Evolutionary conservation across 345 rosid genomes (phyloP), one percentile per base, ranked within the genome.

Genomic region (Hibiscus mutabilis): DNA sequence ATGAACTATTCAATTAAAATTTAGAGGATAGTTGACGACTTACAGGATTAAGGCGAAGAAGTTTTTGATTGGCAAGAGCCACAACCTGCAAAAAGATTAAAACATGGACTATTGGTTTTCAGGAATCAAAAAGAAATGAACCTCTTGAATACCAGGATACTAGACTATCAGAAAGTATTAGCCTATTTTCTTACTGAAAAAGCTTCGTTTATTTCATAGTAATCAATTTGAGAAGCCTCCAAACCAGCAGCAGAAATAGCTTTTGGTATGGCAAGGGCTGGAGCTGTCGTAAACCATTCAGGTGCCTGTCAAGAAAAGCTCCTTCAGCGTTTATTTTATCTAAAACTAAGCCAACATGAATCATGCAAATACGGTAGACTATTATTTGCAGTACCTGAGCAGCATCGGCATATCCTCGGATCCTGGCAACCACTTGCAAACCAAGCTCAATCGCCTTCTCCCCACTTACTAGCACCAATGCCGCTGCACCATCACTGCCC

Each of bases 401-500:
- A 64, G 97, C 97, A 84, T 95, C 99, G 13, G 89, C 96, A 19
- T 81, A 92, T 79, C 99, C 98, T 75, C 79, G 78, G 58, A 95
- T 86, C 84, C 80, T 89, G 74, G 97, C 96, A 70, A 95, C 84
- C 69, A 90, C 97, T 64, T 80, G 86, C 79, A 95, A 81, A 59
- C 97, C 91, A 76, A 92, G 92, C 75, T 88, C 82, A 68, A 81
- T 75, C 25, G 88, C 96, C 78, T 84, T 95, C 84, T 86, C 82
- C 79, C 96, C 99, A 79, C 97, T 92, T 75, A 90, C 94, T 44
- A 95, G 83, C 74, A 92, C 98, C 61, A 92, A 73, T 21, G 97
- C 97, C 24, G 99, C 98, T n/a, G 97, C 98, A 80, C 98, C 98
- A 82, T 95, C 98, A 82, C 99, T 95, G 80, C 29, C 63, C 57